These are phyloP conservation scores for Termitomyces sp. DNA, from an alignment of 768 basidiomycete genomes.

Conservation along the genomic window DNA sequence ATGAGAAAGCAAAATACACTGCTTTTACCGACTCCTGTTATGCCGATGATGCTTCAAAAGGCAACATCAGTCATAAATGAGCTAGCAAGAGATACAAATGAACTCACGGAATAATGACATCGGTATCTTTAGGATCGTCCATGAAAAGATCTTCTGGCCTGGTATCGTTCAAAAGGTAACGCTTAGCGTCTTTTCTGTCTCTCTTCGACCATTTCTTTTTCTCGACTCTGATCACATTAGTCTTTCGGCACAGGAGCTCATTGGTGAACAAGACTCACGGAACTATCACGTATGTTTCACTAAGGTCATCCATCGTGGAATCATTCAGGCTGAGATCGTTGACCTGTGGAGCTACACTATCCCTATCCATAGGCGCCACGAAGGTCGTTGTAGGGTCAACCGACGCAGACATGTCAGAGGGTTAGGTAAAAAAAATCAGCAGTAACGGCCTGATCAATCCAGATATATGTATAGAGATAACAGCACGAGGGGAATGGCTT, in stretches of 20 bases:
- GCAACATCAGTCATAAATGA: not conserved
- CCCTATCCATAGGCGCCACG: not conserved
- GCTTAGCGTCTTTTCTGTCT: not conserved
- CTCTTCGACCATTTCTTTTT: not conserved
- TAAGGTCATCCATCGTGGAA: not conserved
- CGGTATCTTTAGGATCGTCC: slow-evolving; percentile 10
- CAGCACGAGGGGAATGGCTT: not conserved
- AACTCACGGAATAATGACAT: slow-evolving; percentile 19
- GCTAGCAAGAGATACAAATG: not conserved
- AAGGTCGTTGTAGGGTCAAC: not conserved
- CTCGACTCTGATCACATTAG: not conserved
- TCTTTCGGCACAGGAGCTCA: not conserved
- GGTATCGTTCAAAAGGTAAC: slow-evolving; percentile 2
- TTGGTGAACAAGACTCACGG: slow-evolving; percentile 2
- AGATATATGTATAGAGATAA: not conserved
- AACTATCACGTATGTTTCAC: slow-evolving; percentile 1
- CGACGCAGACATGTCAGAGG: not conserved
- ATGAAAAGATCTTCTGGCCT: slow-evolving; percentile 10
- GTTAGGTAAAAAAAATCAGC: not conserved
- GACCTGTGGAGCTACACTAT: not conserved
- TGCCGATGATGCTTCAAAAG: slow-evolving; percentile 17
- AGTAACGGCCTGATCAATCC: too few species aligned
- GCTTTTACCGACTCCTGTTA: slow-evolving; percentile 20
- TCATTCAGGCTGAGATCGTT: not conserved
- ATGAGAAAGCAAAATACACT: slow-evolving; percentile 8